Base-by-base conservation (phyloP, 495 filamentous ascomycete species). In the Daldinia childiae region DNA sequence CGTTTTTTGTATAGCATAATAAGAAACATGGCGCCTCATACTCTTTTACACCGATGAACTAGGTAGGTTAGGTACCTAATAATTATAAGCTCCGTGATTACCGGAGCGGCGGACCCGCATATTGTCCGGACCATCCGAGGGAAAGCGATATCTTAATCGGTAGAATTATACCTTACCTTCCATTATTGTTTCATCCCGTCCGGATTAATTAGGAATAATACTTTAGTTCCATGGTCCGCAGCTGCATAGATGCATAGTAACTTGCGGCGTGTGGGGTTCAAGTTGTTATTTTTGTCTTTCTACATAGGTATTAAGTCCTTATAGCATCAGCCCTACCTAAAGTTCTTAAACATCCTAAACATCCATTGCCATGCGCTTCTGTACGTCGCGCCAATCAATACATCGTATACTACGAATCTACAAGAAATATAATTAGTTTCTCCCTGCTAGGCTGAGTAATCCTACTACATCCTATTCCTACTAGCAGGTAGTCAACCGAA, bases 71-170 rank as follows among this genome's bases (percentile, higher is more conserved):
- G n/a, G n/a, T n/a, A n/a, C n/a, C n/a, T n/a, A n/a, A n/a, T 43
- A 8, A 14, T 15, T 45, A n/a, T 36, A n/a, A 15, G 39, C 50
- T 60, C 68, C 61, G 45, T 66, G 62, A 34, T 62, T 38, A 30
- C 30, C 68, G 56, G 56, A 41, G 17, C 57, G 39, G 39, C 57
- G 34, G 62, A 19, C 36, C 50, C 56, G 39, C 56, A 36, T 11
- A n/a, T 36, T 27, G 21, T 52, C 55, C 62, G 68, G 50, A 50
- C 36, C 48, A 59, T 58, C 68, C 68, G 68, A 66, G 29, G 21
- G 64, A 61, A 54, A 29, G 50, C 50, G 50, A 26, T 54, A 4
- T 54, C 26, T 30, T 30, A 54, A 54, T 54, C 50, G 50, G 50
- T 30, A 9, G 19, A 54, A 29, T 11, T 54, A 54, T 54, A 48